A percentile compares a stretch with the other conserved stretches of the same genome.
phyloP scores from a whole-genome alignment of 306 rosid species.

The Begonia loranthoides region DNA sequence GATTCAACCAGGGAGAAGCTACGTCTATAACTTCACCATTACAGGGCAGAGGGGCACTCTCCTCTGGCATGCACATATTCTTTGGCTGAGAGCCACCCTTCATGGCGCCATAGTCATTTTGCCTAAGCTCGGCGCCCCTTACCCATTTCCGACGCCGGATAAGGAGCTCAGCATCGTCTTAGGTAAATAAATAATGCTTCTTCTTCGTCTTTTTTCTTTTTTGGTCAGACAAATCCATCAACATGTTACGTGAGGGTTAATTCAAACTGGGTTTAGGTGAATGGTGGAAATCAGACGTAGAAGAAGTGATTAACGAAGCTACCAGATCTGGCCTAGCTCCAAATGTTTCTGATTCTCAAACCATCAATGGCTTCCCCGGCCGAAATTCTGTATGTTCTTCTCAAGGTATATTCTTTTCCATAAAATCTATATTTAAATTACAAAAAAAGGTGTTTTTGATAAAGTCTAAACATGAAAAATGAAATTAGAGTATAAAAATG shows the following conservation, averaged over 20 bases:
- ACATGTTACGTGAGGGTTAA: no score
- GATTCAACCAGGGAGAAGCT: slow-evolving; percentile 55
- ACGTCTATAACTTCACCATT: slow-evolving; percentile 55
- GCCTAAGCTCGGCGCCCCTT: slow-evolving; percentile 82
- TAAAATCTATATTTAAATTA: neutral
- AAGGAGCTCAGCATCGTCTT: slow-evolving; percentile 45
- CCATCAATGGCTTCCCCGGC: slow-evolving; percentile 64
- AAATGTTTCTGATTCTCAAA: slow-evolving; percentile 83
- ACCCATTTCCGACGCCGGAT: slow-evolving; percentile 70
- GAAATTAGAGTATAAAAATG: no score
- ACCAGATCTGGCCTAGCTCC: slow-evolving; percentile 66
- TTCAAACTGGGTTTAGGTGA: slow-evolving; percentile 36
- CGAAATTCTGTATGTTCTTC: slow-evolving; percentile 32
- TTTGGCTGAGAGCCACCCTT: slow-evolving; percentile 80
- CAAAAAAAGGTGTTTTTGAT: neutral
- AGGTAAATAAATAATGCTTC: slow-evolving; percentile 15
- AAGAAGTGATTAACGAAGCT: slow-evolving; percentile 64
- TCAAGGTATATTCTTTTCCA: slow-evolving; percentile 23
- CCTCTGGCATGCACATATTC: slow-evolving; percentile 84
- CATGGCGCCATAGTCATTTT: slow-evolving; percentile 72
- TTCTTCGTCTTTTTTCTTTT: neutral
- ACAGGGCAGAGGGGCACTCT: slow-evolving; percentile 90
- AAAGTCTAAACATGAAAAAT: no score
- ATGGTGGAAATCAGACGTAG: slow-evolving; percentile 96
- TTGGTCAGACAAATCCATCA: no score